A percentile compares a stretch with the other conserved stretches of the same genome.
These are phyloP conservation scores for Tagetes patula DNA, from an alignment of 129 eudicot species.

Conservation along the genomic window DNA sequence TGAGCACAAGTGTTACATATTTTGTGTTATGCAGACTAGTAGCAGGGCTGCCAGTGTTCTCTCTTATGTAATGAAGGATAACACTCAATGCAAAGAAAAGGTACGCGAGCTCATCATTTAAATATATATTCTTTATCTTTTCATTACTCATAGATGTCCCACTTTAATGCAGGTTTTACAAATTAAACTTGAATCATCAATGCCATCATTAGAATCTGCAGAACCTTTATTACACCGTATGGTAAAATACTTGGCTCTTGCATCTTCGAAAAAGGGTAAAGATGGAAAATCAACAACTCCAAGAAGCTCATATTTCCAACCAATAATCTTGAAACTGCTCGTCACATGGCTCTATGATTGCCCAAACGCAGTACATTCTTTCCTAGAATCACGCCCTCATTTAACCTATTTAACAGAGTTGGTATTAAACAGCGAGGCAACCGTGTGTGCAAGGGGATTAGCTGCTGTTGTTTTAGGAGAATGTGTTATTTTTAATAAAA, in stretches of 20 bases:
- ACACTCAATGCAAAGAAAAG: conserved; percentile 80
- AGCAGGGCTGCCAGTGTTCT: conserved; percentile 96
- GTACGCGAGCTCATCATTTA: conserved; percentile 36
- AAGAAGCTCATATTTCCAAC: conserved; percentile 53
- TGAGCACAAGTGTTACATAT: neutral
- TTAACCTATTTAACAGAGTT: conserved; percentile 79
- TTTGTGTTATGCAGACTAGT: conserved; percentile 61
- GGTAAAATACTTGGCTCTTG: conserved; percentile 89
- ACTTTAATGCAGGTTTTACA: conserved; percentile 59
- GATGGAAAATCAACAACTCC: conserved; percentile 64
- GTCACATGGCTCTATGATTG: conserved; percentile 77
- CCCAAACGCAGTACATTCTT: conserved; percentile 80
- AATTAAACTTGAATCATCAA: conserved; percentile 72
- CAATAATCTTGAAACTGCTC: conserved; percentile 77
- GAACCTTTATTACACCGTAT: conserved; percentile 91
- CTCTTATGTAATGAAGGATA: conserved; percentile 79
- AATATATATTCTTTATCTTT: conserved; percentile 4
- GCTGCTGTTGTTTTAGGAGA: conserved; percentile 85
- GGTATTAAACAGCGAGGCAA: conserved; percentile 53
- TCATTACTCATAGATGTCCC: neutral
- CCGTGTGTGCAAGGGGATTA: conserved; percentile 69
- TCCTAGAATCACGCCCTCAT: conserved; percentile 86
- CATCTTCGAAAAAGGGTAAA: conserved; percentile 69
- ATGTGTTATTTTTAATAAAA: conserved; percentile 65
- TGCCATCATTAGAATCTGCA: conserved; percentile 54